Evolutionary conservation across 208 protist genomes (phyloP).

Genomic region (Trypanosoma rangeli): DNA sequence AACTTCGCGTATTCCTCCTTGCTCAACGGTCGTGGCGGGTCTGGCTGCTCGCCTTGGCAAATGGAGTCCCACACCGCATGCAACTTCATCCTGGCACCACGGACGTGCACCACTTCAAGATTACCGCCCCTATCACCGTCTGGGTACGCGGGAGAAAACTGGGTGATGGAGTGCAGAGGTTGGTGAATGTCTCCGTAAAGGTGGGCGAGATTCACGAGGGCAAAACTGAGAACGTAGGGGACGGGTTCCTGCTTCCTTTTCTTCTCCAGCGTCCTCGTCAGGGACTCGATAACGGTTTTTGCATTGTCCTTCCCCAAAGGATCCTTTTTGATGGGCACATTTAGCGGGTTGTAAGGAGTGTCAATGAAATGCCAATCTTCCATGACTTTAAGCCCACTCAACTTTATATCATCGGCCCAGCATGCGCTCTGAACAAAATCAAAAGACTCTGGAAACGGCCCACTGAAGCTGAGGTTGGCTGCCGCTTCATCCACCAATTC

Average conservation of each 20-base stretch:
- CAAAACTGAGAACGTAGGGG: slow-evolving; percentile 59
- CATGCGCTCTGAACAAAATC: slow-evolving; percentile 73
- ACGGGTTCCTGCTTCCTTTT: slow-evolving; percentile 2
- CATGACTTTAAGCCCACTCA: slow-evolving; percentile 62
- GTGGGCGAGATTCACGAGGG: slow-evolving; percentile 74
- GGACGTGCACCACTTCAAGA: slow-evolving; percentile 32
- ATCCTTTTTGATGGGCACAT: slow-evolving; percentile 33
- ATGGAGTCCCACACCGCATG: slow-evolving; percentile 86
- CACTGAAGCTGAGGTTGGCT: slow-evolving; percentile 38
- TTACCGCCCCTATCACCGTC: slow-evolving; percentile 83
- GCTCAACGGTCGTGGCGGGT: slow-evolving; percentile 45
- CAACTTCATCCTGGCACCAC: slow-evolving; percentile 43
- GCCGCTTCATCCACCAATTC: slow-evolving; percentile 36
- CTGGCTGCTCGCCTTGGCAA: slow-evolving; percentile 34
- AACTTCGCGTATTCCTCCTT: slow-evolving; percentile 38
- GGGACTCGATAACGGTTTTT: slow-evolving; percentile 23
- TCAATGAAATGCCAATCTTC: slow-evolving; percentile 76
- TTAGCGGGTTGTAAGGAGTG: slow-evolving; percentile 58
- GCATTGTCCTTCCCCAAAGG: slow-evolving; percentile 34
- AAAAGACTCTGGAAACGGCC: slow-evolving; percentile 56
- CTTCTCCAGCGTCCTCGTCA: slow-evolving; percentile 30
- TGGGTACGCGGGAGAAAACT: slow-evolving; percentile 46
- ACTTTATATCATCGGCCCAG: slow-evolving; percentile 84
- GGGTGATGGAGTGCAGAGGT: slow-evolving; percentile 63
- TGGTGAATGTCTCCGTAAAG: slow-evolving; percentile 88